A percentile compares a stretch with the other conserved stretches of the same genome.
Evolutionary conservation across 768 basidiomycete genomes (phyloP).

Genomic region (Suillus bovinus): DNA sequence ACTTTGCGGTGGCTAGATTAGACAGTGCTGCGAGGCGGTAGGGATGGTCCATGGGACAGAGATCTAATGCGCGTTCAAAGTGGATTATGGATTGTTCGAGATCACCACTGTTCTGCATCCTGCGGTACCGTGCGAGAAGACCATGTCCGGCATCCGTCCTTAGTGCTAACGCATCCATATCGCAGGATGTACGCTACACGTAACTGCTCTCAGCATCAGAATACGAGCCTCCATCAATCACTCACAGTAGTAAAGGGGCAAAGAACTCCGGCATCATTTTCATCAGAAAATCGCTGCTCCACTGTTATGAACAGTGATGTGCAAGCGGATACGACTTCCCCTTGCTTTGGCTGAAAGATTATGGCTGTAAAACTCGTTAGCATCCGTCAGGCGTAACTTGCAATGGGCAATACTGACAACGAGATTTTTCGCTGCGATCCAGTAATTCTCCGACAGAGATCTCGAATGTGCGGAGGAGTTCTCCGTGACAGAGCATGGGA

Average conservation of each 20-base stretch:
- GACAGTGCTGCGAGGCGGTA: not conserved
- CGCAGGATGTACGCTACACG: too few relatives aligned
- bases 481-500: conserved; percentile 11
- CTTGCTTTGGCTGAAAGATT: too few relatives aligned
- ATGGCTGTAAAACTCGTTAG: not conserved
- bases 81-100: not conserved
- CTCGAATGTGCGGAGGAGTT: conserved; percentile 4
- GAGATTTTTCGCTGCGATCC: not conserved
- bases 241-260: too few relatives aligned
- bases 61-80: not conserved
- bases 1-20: not conserved
- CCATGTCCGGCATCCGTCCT: not conserved
- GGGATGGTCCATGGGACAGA: not conserved
- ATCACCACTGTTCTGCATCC: not conserved
- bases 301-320: too few relatives aligned
- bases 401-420: not conserved
- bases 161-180: too few relatives aligned
- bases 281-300: too few relatives aligned
- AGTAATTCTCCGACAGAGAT: conserved; percentile 1
- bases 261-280: too few relatives aligned
- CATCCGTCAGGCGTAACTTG: not conserved
- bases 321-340: too few relatives aligned
- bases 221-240: too few relatives aligned
- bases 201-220: too few relatives aligned
- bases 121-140: not conserved